These are phyloP conservation scores for Lepiota brunneoincarnata DNA, from an alignment of 768 basidiomycete genomes.

Conservation along the genomic window DNA sequence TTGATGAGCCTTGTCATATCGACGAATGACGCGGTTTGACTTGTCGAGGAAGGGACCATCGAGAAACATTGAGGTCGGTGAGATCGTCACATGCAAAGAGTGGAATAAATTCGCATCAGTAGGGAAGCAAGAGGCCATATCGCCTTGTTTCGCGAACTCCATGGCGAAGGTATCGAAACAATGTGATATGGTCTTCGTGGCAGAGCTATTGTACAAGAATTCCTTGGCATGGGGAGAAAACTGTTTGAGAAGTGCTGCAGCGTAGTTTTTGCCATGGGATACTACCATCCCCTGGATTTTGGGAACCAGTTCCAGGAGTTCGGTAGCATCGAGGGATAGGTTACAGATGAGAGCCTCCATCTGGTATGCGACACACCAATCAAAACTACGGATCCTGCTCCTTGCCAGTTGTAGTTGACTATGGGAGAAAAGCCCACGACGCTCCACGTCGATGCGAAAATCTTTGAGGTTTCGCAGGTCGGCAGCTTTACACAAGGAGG, in stretches of 20 bases:
- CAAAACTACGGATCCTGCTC: conserved; percentile 28
- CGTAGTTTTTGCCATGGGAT: conserved; percentile 30
- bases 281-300: conserved; percentile 27
- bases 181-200: conserved; percentile 18
- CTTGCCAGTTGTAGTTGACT: conserved; percentile 26
- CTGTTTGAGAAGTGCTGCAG: conserved; percentile 39
- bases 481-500: conserved; percentile 31
- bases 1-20: conserved; percentile 40
- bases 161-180: conserved; percentile 27
- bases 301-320: conserved; percentile 41
- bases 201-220: conserved; percentile 21
- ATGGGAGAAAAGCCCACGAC: conserved; percentile 41
- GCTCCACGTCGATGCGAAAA: conserved; percentile 35
- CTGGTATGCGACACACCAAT: conserved; percentile 58
- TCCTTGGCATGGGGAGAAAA: conserved; percentile 24
- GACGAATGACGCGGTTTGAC: conserved; percentile 60
- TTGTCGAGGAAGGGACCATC: conserved; percentile 57
- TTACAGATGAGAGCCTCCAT: conserved; percentile 42
- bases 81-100: conserved; percentile 33
- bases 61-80: conserved; percentile 52
- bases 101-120: conserved; percentile 27
- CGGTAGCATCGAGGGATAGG: conserved; percentile 41
- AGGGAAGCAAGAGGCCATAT: conserved; percentile 21
- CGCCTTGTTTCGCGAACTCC: conserved; percentile 23
- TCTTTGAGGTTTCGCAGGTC: conserved; percentile 33